A percentile compares a stretch with the other conserved stretches of the same genome.
phyloP scores from a whole-genome alignment of 768 basidiomycete species.

The Suillus alpinus region DNA sequence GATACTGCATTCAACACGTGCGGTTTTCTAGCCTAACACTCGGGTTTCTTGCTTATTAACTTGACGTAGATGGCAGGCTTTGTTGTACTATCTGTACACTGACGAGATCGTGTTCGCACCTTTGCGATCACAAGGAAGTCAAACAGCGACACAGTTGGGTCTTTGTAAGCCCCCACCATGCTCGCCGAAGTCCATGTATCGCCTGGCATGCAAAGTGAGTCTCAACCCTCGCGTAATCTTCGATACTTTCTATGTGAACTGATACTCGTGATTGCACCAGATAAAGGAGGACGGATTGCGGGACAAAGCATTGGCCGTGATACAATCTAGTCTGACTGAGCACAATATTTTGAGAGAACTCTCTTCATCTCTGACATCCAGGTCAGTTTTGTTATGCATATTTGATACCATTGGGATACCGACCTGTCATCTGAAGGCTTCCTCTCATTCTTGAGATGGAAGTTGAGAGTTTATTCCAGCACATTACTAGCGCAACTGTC shows the following conservation, averaged over 20 bases:
- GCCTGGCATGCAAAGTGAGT: constrained; percentile 32
- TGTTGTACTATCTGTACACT: constrained; percentile 34
- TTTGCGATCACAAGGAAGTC: constrained; percentile 15
- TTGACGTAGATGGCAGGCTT: constrained; percentile 28
- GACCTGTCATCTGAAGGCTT: not conserved
- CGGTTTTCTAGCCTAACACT: not conserved
- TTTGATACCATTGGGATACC: too few relatives aligned
- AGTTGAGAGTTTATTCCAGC: constrained; percentile 2
- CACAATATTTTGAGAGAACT: constrained; percentile 24
- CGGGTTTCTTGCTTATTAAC: not conserved
- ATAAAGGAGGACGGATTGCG: constrained; percentile 17
- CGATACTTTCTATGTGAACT: not conserved
- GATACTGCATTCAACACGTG: constrained; percentile 12
- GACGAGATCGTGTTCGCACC: constrained; percentile 26
- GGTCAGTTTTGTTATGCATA: constrained; percentile 10
- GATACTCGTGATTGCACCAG: constrained; percentile 7
- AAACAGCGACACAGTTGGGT: not conserved
- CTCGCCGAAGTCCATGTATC: constrained; percentile 38
- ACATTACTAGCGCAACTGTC: constrained; percentile 3
- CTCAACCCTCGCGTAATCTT: not conserved
- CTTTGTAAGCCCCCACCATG: constrained; percentile 10
- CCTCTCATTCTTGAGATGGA: constrained; percentile 3
- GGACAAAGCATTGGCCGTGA: constrained; percentile 15
- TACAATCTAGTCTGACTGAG: constrained; percentile 15
- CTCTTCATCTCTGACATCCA: constrained; percentile 22